Evolutionary conservation across 345 rosid species (phyloP), one percentile per base, ranked within the genome.

Genomic region (Syzygium aromaticum): DNA sequence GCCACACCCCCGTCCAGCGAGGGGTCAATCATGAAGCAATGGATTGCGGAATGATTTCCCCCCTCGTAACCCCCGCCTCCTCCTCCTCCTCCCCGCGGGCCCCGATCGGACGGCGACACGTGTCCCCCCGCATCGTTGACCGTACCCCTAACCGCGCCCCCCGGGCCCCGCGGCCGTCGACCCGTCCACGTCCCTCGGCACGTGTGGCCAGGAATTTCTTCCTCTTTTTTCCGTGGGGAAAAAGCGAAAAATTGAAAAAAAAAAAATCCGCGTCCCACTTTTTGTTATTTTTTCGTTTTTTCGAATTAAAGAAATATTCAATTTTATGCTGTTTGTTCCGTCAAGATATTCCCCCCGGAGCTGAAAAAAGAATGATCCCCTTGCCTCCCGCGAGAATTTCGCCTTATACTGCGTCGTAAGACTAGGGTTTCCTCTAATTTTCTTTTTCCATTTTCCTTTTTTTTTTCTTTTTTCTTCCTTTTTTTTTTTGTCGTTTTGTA

Each of bases 11-110:
- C 46, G 94, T 92, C 94, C 93, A 92, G 91, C 91, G 93, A 93
- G 91, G 93, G 86, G 90, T 94, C 95, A 92, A 94, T 94, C 94
- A 93, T 92, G 92, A 92, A 92, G 92, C 93, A 93, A 93, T 93
- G 88, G 94, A 94, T 94, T 94, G 78, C 94, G 49, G 91, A 91
- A 94, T 94, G 90, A 93, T 93, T 92, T 91, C 89, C n/a, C 43
- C 21, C 78, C 78, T 30, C 78, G 92, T 84, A 80, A 40, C 59
- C 67, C 33, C 86, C 84, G 87, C 87, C 87, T 46, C 86, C 46
- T 21, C 49, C 54, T 38, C 46, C 54, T 1, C 57, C n/a, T 82
- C 86, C 86, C 86, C 86, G 38, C 57, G 51, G 14, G 1, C 61
- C n/a, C 52, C 21, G 25, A 61, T 30, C 51, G 52, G 85, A 15